phyloP scores from a whole-genome alignment of 2,329 filamentous ascomycete species.

The Periconia sp. region DNA sequence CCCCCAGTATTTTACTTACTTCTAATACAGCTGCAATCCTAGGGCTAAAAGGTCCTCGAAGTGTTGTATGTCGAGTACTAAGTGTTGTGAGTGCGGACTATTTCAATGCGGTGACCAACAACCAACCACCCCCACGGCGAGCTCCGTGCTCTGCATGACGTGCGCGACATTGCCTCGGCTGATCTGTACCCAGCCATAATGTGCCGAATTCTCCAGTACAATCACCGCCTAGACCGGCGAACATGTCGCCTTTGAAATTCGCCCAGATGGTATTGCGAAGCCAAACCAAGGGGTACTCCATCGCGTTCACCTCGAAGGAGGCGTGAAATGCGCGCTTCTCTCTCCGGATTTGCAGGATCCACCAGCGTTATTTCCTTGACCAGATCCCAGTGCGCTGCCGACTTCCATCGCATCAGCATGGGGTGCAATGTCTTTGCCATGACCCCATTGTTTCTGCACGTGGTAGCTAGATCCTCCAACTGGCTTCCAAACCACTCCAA shows the following conservation, averaged over 20 bases:
- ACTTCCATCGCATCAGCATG: conserved; percentile 24
- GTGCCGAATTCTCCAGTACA: background rate
- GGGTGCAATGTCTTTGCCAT: conserved; percentile 21
- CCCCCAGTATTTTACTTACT: no score
- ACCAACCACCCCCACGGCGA: no score
- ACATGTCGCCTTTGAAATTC: conserved; percentile 6
- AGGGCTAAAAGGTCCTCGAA: no score
- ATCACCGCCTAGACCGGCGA: background rate
- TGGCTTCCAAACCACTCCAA: conserved; percentile 26
- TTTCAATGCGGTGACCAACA: no score
- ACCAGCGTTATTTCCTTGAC: conserved; percentile 22
- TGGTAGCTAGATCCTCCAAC: conserved; percentile 23
- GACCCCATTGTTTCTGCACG: conserved; percentile 26
- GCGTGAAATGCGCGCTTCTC: conserved; percentile 1
- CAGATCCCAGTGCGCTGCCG: conserved; percentile 25
- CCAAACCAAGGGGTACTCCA: conserved; percentile 24
- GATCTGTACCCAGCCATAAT: no score
- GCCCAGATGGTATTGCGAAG: conserved; percentile 26
- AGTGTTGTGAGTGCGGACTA: no score
- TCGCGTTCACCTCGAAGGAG: conserved; percentile 21
- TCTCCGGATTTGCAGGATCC: conserved; percentile 9
- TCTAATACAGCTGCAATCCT: no score
- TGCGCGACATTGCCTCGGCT: no score
- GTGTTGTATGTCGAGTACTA: no score
- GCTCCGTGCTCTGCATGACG: no score